phyloP scores from a whole-genome alignment of 2,329 filamentous ascomycete genomes.

The Colletotrichum sp. region DNA sequence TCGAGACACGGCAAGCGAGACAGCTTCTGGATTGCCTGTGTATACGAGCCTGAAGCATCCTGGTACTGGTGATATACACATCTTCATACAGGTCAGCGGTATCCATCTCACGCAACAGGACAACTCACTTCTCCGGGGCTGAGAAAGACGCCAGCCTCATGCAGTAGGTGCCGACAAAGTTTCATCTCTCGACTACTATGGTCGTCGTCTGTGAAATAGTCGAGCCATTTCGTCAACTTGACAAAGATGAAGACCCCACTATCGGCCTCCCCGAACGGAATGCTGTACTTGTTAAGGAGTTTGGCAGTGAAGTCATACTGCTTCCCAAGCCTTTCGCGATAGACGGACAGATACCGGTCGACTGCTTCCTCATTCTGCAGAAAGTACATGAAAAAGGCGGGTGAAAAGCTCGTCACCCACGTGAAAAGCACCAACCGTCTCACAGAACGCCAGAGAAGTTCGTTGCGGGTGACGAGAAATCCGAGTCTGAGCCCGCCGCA shows the following conservation, averaged over 20 bases:
- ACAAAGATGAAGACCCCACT: not conserved
- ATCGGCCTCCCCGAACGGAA: not conserved
- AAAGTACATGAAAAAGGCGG: not conserved
- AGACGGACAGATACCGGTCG: not conserved
- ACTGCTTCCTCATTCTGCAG: not conserved
- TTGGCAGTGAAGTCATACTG: not conserved
- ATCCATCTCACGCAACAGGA: not conserved
- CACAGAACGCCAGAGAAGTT: not conserved
- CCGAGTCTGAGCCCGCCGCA: not conserved
- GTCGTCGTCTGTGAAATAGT: not conserved
- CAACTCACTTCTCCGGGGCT: not conserved
- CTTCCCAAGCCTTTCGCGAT: not conserved
- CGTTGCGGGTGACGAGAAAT: not conserved
- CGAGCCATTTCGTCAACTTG: not conserved
- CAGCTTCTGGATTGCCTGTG: not conserved
- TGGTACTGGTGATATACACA: not conserved
- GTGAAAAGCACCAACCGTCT: not conserved
- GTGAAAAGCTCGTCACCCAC: not conserved
- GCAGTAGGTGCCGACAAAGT: not conserved
- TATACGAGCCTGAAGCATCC: not conserved
- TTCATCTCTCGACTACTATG: not conserved
- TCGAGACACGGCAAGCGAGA: not conserved
- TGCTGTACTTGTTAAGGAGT: not conserved
- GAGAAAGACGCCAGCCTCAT: not conserved
- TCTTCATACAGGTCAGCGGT: not conserved